Conservation (phyloP, 2,329 filamentous ascomycete genomes). For the Byssoonygena ceratinophila region DNA sequence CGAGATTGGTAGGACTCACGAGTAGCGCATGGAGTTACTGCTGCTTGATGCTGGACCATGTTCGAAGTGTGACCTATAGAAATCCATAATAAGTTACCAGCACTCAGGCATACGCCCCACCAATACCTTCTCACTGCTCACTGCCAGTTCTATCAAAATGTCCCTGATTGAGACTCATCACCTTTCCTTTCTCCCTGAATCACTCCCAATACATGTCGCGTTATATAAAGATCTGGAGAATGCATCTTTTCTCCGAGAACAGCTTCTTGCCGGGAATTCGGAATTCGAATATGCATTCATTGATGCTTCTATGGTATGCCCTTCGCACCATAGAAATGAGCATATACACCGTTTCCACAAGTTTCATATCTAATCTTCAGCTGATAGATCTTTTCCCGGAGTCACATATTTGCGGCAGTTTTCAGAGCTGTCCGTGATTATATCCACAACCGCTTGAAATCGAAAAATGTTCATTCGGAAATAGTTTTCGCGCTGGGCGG, state of each 20-base stretch:
- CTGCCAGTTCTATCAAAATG: constrained; percentile 16
- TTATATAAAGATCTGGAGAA: constrained; percentile 71
- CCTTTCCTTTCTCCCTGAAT: constrained; percentile 63
- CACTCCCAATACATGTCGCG: constrained; percentile 58
- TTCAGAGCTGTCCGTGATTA: constrained; percentile 65
- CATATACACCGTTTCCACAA: too few relatives aligned
- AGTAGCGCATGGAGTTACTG: too few relatives aligned
- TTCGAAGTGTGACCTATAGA: too few relatives aligned
- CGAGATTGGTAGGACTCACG: too few relatives aligned
- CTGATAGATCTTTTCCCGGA: constrained; percentile 55
- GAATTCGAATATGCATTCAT: constrained; percentile 91
- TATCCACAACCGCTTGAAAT: constrained; percentile 54
- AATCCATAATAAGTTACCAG: too few relatives aligned
- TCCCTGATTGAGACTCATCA: constrained; percentile 51
- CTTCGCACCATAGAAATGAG: too few relatives aligned
- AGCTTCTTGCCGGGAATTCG: constrained; percentile 72
- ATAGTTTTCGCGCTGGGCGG: constrained; percentile 69
- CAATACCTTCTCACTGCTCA: not conserved
- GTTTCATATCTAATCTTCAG: not conserved
- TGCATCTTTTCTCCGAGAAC: constrained; percentile 63
- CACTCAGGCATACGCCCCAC: too few relatives aligned
- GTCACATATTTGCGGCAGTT: constrained; percentile 63
- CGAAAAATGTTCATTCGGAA: constrained; percentile 80
- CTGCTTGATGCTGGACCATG: too few relatives aligned
- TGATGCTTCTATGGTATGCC: constrained; percentile 64